Base-by-base conservation (phyloP, 768 basidiomycete species). In the Amanita jacksonii region DNA sequence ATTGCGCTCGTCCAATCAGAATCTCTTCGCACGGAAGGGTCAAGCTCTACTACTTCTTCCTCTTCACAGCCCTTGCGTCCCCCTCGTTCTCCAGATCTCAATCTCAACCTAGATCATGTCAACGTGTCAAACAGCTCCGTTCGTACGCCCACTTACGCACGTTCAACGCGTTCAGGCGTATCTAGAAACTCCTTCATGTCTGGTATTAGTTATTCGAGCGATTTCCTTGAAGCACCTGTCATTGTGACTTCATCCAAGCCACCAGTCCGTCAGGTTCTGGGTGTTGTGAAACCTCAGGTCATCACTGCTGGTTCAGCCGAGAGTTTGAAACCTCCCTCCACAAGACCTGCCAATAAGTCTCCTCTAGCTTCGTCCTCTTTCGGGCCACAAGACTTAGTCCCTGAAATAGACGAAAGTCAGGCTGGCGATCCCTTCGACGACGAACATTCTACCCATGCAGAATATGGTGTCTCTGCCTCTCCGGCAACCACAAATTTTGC, bases 161-260 rank as follows among this genome's bases (percentile, higher is more conserved):
- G 56, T 8, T 83, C 83, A 5, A 69, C 70, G 27, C 61, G 63
- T 37, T 82, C 85, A 1, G 76, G 69, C 16, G 55, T 69, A 4
- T 76, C 77, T 25, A 67, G 81, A 50, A 68, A 74, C 45, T 88
- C 87, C 15, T 85, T 73, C 63, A 75, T 82, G 70, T 81, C 85
- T 22, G 76, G 71, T 33, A 81, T 79, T 32, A 86, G 81, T 55
- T 85, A 73, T 56, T 71, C 81, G 12, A 87, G 83, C 54, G 86
- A 88, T 52, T 73, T 89, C 63, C 64, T 88, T 48, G 86, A 89
- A 57, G 78, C 83, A 1, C 85, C 86, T 18, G 79, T 82, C 66
- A 89, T 89, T 52, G 76, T 89, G 49, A 85, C 83, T 0, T 77
- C 83, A 22, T 70, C 67, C 20, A 79, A 76, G 47, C 69, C 76